Conservation (phyloP, 345 rosid genomes). For the Eucalyptus erythrocorys region DNA sequence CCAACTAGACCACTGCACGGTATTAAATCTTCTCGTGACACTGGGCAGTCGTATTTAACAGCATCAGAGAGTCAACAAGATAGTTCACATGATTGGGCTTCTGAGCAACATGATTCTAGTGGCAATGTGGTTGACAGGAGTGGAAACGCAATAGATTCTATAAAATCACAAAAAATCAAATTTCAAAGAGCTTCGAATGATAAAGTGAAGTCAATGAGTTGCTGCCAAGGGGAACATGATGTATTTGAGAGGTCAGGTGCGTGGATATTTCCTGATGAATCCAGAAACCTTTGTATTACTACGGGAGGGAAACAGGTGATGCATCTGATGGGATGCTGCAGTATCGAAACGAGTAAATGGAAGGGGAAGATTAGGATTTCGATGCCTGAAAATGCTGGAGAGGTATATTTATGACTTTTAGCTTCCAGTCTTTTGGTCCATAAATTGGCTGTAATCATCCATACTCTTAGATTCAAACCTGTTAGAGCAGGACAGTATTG, state of each 20-base stretch:
- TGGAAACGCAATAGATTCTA: conserved; percentile 2
- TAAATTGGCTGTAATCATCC: background rate
- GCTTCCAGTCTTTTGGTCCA: background rate
- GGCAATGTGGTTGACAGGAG: background rate
- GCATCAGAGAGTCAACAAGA: background rate
- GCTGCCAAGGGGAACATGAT: background rate
- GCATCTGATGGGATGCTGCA: conserved; percentile 15
- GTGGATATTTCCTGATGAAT: conserved; percentile 69
- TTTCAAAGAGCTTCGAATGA: conserved; percentile 1
- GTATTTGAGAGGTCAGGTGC: conserved; percentile 18
- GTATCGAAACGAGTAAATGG: background rate
- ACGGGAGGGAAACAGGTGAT: conserved; percentile 23
- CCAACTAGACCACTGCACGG: background rate
- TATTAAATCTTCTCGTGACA: background rate
- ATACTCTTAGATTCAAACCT: background rate
- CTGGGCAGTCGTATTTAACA: background rate
- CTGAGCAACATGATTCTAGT: conserved; percentile 8
- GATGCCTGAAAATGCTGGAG: conserved; percentile 5
- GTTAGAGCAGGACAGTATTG: background rate
- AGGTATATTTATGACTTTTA: conserved; percentile 12
- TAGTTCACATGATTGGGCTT: conserved; percentile 2
- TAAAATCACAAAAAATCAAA: conserved; percentile 4
- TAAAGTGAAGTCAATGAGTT: background rate
- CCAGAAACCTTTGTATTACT: conserved; percentile 26
- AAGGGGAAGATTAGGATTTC: conserved; percentile 1